These are phyloP conservation scores for Pyronema domesticum DNA, from an alignment of 495 filamentous ascomycete species.

Conservation along the genomic window DNA sequence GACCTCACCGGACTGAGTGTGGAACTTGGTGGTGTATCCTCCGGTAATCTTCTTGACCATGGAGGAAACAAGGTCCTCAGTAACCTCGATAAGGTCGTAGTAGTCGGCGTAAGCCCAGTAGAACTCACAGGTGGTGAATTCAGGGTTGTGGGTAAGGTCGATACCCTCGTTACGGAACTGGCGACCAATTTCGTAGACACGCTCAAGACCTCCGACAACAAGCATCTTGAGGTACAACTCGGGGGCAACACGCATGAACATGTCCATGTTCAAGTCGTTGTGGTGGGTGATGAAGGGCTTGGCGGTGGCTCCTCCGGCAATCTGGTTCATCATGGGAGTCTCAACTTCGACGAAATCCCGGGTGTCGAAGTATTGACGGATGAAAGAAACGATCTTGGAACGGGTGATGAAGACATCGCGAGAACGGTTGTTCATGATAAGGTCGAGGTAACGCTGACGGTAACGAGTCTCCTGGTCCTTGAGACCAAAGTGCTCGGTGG, in stretches of 20 bases:
- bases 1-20: conserved; percentile 62
- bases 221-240: conserved; percentile 94
- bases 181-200: conserved; percentile 82
- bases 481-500: conserved; percentile 80
- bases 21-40: conserved; percentile 63
- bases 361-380: conserved; percentile 71
- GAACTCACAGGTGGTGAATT: conserved; percentile 96
- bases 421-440: conserved; percentile 83
- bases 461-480: conserved; percentile 85
- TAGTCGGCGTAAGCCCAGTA: conserved; percentile 91
- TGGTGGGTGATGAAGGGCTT: conserved; percentile 90
- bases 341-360: conserved; percentile 86
- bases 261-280: conserved; percentile 80
- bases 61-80: conserved; percentile 84
- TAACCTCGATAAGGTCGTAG: conserved; percentile 80
- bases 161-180: conserved; percentile 92
- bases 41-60: conserved; percentile 83
- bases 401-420: conserved; percentile 67
- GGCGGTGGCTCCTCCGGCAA: conserved; percentile 88
- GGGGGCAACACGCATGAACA: conserved; percentile 88
- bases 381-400: conserved; percentile 65
- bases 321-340: conserved; percentile 93
- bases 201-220: conserved; percentile 79
- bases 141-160: conserved; percentile 94
- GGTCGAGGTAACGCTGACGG: conserved; percentile 80